These are phyloP conservation scores for Calonectria pseudoturangicola DNA, from an alignment of 2,329 filamentous ascomycete species.

Conservation along the genomic window DNA sequence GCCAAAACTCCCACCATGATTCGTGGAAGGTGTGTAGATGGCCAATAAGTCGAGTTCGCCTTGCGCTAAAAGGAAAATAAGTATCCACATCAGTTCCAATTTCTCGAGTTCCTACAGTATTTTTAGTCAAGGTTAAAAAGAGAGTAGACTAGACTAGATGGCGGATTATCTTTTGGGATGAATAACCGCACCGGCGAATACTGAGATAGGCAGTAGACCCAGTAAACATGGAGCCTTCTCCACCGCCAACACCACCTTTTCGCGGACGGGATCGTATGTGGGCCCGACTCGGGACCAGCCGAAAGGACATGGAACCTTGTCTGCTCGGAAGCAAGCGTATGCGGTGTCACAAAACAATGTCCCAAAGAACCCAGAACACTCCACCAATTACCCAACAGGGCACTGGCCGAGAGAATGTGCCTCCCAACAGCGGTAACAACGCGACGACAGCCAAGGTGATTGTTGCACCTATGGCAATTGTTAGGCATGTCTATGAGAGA, in stretches of 20 bases:
- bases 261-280: neutral
- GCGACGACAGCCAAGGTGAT: neutral
- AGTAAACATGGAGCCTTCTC: neutral
- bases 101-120: no score
- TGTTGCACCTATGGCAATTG: neutral
- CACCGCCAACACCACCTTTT: neutral
- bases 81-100: no score
- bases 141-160: no score
- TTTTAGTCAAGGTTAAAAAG: no score
- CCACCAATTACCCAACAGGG: conserved; percentile 3
- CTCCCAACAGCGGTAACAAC: neutral
- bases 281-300: conserved; percentile 1
- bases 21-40: no score
- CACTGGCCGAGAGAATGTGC: conserved; percentile 4
- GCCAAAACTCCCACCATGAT: no score
- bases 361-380: neutral
- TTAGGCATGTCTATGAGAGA: neutral
- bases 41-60: no score
- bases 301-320: neutral
- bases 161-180: no score
- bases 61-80: no score
- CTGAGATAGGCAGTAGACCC: neutral
- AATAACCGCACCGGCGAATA: neutral
- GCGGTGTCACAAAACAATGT: neutral
- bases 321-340: neutral